Conservation (phyloP, 2,329 filamentous ascomycete genomes). For the Aspergillus pseudoglaucus region DNA sequence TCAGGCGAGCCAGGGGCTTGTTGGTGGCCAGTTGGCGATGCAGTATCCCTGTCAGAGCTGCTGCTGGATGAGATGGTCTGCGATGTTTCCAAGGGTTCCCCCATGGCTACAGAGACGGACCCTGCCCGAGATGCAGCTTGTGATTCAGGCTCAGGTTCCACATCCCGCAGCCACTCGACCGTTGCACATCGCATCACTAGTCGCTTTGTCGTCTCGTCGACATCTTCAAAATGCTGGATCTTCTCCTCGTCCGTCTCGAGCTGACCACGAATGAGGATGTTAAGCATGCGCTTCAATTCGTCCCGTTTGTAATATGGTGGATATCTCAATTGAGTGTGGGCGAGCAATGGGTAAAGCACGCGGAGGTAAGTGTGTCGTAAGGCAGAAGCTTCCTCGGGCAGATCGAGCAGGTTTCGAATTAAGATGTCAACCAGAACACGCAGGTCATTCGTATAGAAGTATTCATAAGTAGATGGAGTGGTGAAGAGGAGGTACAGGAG, state of each 20-base stretch:
- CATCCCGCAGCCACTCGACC: slow-evolving; percentile 41
- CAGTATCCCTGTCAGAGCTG: neutral
- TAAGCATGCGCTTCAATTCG: slow-evolving; percentile 71
- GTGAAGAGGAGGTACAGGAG: slow-evolving; percentile 93
- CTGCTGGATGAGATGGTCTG: slow-evolving; percentile 7
- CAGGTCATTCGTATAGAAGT: slow-evolving; percentile 97
- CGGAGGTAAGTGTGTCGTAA: slow-evolving; percentile 91
- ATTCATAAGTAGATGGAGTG: slow-evolving; percentile 84
- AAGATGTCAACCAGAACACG: slow-evolving; percentile 93
- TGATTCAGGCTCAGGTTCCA: slow-evolving; percentile 16
- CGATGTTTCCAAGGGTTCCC: neutral
- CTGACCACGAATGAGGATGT: slow-evolving; percentile 63
- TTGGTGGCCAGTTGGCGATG: neutral
- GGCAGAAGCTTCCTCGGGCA: slow-evolving; percentile 68
- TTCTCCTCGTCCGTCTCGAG: slow-evolving; percentile 50
- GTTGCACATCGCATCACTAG: slow-evolving; percentile 41
- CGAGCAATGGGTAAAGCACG: slow-evolving; percentile 82
- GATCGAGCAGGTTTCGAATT: slow-evolving; percentile 89
- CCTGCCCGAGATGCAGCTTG: slow-evolving; percentile 15
- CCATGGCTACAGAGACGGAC: neutral
- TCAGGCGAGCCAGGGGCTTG: slow-evolving; percentile 11
- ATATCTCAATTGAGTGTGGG: slow-evolving; percentile 81
- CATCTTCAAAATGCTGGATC: slow-evolving; percentile 44
- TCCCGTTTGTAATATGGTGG: slow-evolving; percentile 87
- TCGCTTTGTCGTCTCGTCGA: slow-evolving; percentile 44